Conservation (phyloP, 495 filamentous ascomycete species). For the Massariosphaeria phaeospora region DNA sequence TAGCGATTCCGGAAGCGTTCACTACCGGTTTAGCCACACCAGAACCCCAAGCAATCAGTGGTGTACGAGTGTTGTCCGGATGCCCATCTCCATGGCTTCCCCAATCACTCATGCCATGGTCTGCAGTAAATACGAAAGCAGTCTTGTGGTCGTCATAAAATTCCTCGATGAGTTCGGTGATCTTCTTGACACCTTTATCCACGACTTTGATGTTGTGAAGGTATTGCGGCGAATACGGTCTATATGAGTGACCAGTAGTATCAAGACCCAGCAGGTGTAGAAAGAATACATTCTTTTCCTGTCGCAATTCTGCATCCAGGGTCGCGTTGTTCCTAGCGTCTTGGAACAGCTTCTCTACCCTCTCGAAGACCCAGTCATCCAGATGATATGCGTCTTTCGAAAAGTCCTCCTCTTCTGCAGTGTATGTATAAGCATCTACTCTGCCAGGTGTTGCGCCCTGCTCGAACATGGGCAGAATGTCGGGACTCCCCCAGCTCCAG, state of each 20-base stretch:
- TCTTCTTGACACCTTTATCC: slow-evolving; percentile 78
- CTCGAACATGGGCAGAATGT: slow-evolving; percentile 97
- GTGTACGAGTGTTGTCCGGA: slow-evolving; percentile 94
- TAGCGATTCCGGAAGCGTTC: slow-evolving; percentile 49
- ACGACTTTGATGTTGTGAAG: slow-evolving; percentile 91
- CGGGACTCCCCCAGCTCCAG: slow-evolving; percentile 98
- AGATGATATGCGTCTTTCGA: slow-evolving; percentile 72
- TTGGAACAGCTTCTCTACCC: slow-evolving; percentile 78
- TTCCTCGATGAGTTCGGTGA: slow-evolving; percentile 72
- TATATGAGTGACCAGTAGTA: slow-evolving; percentile 80
- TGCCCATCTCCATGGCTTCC: slow-evolving; percentile 97
- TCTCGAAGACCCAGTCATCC: slow-evolving; percentile 95
- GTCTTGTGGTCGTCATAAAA: slow-evolving; percentile 93
- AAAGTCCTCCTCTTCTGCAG: slow-evolving; percentile 83
- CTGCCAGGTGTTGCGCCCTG: slow-evolving; percentile 82
- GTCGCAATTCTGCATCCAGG: slow-evolving; percentile 64
- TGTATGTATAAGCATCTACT: slow-evolving; percentile 80
- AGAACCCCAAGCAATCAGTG: slow-evolving; percentile 90
- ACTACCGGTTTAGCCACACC: slow-evolving; percentile 74
- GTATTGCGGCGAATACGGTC: slow-evolving; percentile 95
- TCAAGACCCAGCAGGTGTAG: slow-evolving; percentile 94
- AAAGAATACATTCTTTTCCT: slow-evolving; percentile 93
- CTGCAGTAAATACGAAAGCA: slow-evolving; percentile 93
- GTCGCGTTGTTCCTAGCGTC: slow-evolving; percentile 71
- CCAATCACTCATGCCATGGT: slow-evolving; percentile 99